Base-by-base conservation (phyloP, 2,329 filamentous ascomycete genomes). In the Epicoccum sorghinum region DNA sequence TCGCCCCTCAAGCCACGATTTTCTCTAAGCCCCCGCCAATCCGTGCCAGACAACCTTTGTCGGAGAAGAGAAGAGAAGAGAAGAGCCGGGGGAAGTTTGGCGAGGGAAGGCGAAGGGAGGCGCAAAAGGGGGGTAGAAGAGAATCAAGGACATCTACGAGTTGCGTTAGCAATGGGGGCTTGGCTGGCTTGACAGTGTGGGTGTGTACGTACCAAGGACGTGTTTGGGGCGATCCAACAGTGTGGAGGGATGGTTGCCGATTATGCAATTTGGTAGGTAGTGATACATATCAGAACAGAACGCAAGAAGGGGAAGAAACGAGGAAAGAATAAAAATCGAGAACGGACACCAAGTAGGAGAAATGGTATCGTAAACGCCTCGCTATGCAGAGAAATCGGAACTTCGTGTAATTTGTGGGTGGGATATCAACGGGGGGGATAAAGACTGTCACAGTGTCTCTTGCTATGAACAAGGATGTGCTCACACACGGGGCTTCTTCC, bases 401-500 rank as follows among this genome's bases (percentile, higher is more conserved):
- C 37, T 47, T 52, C 51, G 37, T 52, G n/a, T 48, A 40, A n/a
- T 47, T 40, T 59, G 30, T 48, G 25, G 23, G 39, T 7, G 25
- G 23, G 37, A 10, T 39, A 18, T 46, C 24, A 29, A 33, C 33
- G 6, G 24, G 22, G n/a, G 23, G 24, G 38, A 13, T 38, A 8
- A 9, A 27, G 25, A 14, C 33, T 23, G 22, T 18, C 7, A 14
- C 6, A 3, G 24, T 47, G 8, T 14, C 25, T 4, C 18, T 18
- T 18, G n/a, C 4, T 2, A 18, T 4, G 35, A 22, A 33, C 10
- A 29, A 7, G 12, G 12, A 23, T 30, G 13, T 10, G 50, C 45
- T 68, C 59, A 72, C 40, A 67, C 64, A 33, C 78, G 76, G 22
- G 86, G 86, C 66, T 85, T 84, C 66, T 86, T 86, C 86, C 86